Base-by-base conservation (phyloP, 805 yeast species). In the Saturnispora ahearnii region DNA sequence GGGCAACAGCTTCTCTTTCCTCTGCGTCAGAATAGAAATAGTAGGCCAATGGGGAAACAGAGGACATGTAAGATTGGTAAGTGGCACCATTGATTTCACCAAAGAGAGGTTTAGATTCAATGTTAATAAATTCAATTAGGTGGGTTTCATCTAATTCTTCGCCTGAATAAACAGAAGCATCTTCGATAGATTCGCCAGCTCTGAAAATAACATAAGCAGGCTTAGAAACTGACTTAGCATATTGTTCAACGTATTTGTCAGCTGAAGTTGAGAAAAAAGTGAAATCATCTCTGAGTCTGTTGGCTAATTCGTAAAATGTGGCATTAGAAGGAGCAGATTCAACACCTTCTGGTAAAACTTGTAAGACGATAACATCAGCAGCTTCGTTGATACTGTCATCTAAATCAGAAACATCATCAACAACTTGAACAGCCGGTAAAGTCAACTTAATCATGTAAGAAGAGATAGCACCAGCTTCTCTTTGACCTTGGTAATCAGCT, bases 1-100 rank as follows among this genome's bases (percentile, higher is more conserved):
- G 72, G 44, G 70, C 70, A 57, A 78, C 76, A 34, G 72, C 74
- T 36, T 69, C 78, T 65, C 83, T 81, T 71, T 87, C 82, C 56
- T 81, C 86, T 45, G 76, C 76, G 45, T 75, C 69, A 58, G 77
- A 79, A 73, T 86, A 88, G 73, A 93, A 93, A 67, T 85, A 81
- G 76, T 90, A 91, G 49, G 87, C 95, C 57, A 93, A 70, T 55
- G 99, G 99, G 50, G 80, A 56, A 33, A 79, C 76, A 52, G 89
- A 71, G 50, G 74, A 69, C 76, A 87, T 79, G 74, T 90, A 93
- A 40, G 73, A 63, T 68, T 76, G 72, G 76, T 84, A 93, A 55
- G 93, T 83, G 48, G 78, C 73, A 57, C 93, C 89, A 61, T 80
- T 81, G 56, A 91, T 79, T 69, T 90, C 96, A 62, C 95, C 96